These are phyloP conservation scores for Orbilia quercus DNA, from an alignment of 2,329 filamentous ascomycete genomes.

Conservation along the genomic window DNA sequence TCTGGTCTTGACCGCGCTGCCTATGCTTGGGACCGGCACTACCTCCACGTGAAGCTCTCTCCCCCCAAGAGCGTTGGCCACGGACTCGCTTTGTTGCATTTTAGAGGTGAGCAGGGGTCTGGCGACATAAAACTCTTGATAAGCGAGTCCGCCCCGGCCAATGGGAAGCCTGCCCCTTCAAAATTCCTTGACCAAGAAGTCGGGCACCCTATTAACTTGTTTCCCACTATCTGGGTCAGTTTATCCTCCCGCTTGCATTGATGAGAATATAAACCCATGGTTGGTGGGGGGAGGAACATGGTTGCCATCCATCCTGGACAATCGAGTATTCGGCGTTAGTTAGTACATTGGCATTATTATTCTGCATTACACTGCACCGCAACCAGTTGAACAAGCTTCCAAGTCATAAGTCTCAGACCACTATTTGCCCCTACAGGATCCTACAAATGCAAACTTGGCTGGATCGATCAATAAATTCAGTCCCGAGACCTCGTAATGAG, in stretches of 20 bases:
- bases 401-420: no score
- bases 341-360: no score
- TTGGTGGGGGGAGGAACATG: neutral
- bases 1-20: constrained; percentile 15
- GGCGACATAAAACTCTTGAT: constrained; percentile 40
- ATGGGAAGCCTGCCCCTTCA: constrained; percentile 3
- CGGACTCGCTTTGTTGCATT: constrained; percentile 33
- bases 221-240: constrained; percentile 43
- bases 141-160: constrained; percentile 35
- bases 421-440: no score
- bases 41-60: neutral
- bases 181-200: constrained; percentile 5
- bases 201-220: no score
- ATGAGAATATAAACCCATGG: neutral
- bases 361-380: no score
- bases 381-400: no score
- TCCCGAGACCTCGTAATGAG: no score
- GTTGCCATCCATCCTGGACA: neutral
- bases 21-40: constrained; percentile 21
- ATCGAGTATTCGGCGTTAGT: no score
- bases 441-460: no score
- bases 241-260: constrained; percentile 4
- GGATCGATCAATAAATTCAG: no score
- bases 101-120: constrained; percentile 20
- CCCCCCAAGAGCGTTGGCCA: neutral